Evolutionary conservation across 768 basidiomycete species (phyloP), one percentile per base, ranked within the genome.

Genomic region (Suillus sp.): DNA sequence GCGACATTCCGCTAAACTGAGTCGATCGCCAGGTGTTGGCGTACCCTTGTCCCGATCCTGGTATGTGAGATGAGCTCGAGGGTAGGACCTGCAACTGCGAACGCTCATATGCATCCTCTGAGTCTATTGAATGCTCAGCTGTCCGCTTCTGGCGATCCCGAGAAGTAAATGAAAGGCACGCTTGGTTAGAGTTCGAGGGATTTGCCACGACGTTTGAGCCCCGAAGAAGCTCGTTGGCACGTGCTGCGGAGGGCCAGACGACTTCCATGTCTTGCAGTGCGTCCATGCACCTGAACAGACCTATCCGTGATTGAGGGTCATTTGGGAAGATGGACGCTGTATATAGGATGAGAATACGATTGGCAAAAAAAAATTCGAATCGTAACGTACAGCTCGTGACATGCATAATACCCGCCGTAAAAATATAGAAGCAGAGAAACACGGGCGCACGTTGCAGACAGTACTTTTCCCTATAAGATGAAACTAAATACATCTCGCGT

Each of bases 341-440:
- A 57, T 25, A 37, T 47, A 25, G 38, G 34, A 47, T 42, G 55
- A 63, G 62, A 62, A 27, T 4, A 43, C 47, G 27, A 42, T 22
- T 6, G 18, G 11, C 34, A 38, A 62, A 13, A 62, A 13, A 16
- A 51, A 42, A 59, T 25, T 30, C 38, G 30, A 57, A 56, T 6
- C 3, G 22, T 5, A 14, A 83, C 91, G 67, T 69, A 93, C 91
- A 74, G 45, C 79, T 87, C 2, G 86, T 86, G 53, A 91, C 84
- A 68, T 93, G 92, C 89, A 90, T 91, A 59, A 93, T 85, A 62
- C 85, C 85, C 18, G 91, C 90, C 3, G 88, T 88, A 77, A 93
- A 93, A 18, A 91, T 79, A 69, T 92, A 92, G 70, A 92, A 93
- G 68, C 84, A 88, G 34, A 91, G 75, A 71, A 91, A 93, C 4